Evolutionary conservation across 2,329 filamentous ascomycete species (phyloP), one percentile per base, ranked within the genome.

Genomic region (Cryphonectria japonica): DNA sequence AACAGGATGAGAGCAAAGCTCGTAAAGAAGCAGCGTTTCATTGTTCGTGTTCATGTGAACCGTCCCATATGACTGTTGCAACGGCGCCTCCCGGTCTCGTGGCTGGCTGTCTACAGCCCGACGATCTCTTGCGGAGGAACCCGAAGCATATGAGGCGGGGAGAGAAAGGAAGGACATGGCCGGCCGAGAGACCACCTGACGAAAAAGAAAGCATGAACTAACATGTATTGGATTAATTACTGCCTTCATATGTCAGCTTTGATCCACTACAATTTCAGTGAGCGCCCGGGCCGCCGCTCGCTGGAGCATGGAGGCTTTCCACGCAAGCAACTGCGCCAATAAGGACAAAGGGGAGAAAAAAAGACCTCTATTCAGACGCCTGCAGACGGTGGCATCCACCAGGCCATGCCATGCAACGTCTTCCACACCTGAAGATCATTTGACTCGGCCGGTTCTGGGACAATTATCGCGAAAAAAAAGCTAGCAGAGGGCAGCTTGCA

Each of bases 151-250:
- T 22, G 6, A 34, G 22, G 29, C 59, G 67, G 46, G 22, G 22
- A n/a, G 16, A n/a, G 46, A n/a, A n/a, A 52, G 37, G 43, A n/a
- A 29, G 16, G 11, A 16, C 26, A 34, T 52, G 63, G 29, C 29
- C 6, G 41, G 41, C 29, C 9, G 26, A n/a, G 54, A 29, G 57
- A 62, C 39, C n/a, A 68, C 50, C 43, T 46, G 64, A 71, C 61
- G 67, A 59, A 63, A 67, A 73, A 65, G 69, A 54, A 67, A 66
- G 68, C 59, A 57, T 65, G 64, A 63, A 73, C 71, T 73, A 63
- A 73, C 71, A 71, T 69, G 71, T 69, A 71, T 67, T 46, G 69
- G 57, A 43, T 50, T 57, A 39, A 69, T 37, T 67, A 60, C 69
- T 73, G 54, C 59, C 46, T 43, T 52, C n/a, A 32, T 67, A 43